A percentile compares a stretch with the other conserved stretches of the same genome.
These are phyloP conservation scores for Cocos nucifera DNA, from an alignment of 176 grass and related monocot genomes.

Conservation along the genomic window DNA sequence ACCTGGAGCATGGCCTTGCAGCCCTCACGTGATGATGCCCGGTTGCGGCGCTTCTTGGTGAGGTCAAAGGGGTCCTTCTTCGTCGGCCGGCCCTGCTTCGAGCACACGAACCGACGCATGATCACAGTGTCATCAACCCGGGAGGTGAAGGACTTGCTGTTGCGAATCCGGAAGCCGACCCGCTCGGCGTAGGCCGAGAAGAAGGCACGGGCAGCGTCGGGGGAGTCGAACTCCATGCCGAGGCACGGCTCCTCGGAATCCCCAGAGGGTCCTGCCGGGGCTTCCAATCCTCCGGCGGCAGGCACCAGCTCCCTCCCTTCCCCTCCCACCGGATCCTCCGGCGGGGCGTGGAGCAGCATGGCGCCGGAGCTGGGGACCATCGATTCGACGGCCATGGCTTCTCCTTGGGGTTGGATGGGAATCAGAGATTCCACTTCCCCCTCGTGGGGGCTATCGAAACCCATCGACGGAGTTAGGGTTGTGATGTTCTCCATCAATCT, in stretches of 20 bases:
- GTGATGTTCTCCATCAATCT: not conserved
- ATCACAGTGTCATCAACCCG: slow-evolving; percentile 48
- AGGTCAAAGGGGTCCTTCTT: slow-evolving; percentile 53
- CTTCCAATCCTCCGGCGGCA: not conserved
- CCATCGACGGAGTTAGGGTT: slow-evolving; percentile 16
- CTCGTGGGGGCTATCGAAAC: slow-evolving; percentile 16
- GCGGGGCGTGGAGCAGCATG: not conserved
- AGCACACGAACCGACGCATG: slow-evolving; percentile 66
- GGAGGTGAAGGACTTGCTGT: slow-evolving; percentile 64
- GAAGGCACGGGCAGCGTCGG: slow-evolving; percentile 33
- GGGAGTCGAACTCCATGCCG: slow-evolving; percentile 44
- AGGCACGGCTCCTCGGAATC: not conserved
- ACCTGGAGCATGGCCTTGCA: slow-evolving; percentile 63
- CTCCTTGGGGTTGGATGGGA: slow-evolving; percentile 13
- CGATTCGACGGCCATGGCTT: slow-evolving; percentile 3
- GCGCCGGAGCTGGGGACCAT: not conserved
- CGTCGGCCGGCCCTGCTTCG: slow-evolving; percentile 42
- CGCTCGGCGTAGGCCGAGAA: slow-evolving; percentile 38
- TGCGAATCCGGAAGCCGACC: slow-evolving; percentile 43
- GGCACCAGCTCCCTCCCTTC: not conserved
- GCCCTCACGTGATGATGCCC: slow-evolving; percentile 39
- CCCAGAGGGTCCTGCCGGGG: not conserved
- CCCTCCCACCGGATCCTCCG: not conserved
- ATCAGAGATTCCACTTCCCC: slow-evolving; percentile 10
- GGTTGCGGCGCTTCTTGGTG: slow-evolving; percentile 58